phyloP scores from a whole-genome alignment of 495 filamentous ascomycete species.

The Lepidopterella palustris region DNA sequence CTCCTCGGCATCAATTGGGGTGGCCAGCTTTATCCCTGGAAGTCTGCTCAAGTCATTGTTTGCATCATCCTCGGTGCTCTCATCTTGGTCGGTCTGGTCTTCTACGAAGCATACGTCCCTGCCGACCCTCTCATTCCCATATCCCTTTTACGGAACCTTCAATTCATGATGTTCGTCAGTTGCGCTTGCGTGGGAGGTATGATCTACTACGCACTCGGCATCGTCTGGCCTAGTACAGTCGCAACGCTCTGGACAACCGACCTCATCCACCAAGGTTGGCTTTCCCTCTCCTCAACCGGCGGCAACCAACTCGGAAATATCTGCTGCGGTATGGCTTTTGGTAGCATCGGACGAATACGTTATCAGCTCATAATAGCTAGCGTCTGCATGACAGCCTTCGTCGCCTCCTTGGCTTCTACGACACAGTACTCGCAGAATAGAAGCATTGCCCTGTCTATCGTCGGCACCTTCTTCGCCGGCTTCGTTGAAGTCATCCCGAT shows the following conservation, averaged over 20 bases:
- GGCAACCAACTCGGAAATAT: neutral
- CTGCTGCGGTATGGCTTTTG: neutral
- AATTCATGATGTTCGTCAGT: slow-evolving; percentile 30
- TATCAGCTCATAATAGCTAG: neutral
- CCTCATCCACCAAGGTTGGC: slow-evolving; percentile 20
- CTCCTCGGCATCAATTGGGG: slow-evolving; percentile 42
- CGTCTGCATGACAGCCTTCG: neutral
- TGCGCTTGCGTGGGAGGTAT: slow-evolving; percentile 30
- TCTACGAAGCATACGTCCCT: slow-evolving; percentile 28
- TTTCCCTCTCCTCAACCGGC: slow-evolving; percentile 28
- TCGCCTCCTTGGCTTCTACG: neutral
- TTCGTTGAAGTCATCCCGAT: neutral
- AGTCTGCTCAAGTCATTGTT: slow-evolving; percentile 43
- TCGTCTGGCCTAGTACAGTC: slow-evolving; percentile 30
- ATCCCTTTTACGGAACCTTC: slow-evolving; percentile 34
- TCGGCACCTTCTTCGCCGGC: neutral
- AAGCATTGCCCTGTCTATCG: neutral
- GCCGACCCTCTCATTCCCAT: slow-evolving; percentile 30
- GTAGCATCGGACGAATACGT: neutral
- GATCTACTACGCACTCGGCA: slow-evolving; percentile 34
- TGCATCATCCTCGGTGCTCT: slow-evolving; percentile 41
- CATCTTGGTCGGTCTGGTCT: slow-evolving; percentile 39
- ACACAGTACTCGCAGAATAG: neutral
- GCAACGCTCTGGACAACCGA: slow-evolving; percentile 29
- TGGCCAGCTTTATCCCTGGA: slow-evolving; percentile 45